Evolutionary conservation across 1,284 basidiomycete genomes (phyloP).

Genomic region (Papiliotrema nemorosa): DNA sequence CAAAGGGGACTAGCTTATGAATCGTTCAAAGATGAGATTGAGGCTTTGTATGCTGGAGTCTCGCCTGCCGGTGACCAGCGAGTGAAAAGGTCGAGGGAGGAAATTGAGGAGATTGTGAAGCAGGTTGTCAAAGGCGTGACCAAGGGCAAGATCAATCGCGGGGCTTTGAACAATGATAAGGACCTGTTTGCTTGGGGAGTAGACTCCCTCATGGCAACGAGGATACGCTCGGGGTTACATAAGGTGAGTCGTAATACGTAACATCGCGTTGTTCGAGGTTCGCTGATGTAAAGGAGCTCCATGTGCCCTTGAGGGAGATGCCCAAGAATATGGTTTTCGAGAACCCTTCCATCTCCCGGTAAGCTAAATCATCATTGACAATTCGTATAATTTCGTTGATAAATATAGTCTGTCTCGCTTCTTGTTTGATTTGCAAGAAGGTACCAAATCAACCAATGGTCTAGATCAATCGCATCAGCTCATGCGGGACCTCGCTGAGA

Average conservation of each 20-base stretch:
- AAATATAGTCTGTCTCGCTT: constrained; percentile 16
- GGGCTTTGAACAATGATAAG: constrained; percentile 19
- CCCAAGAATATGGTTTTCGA: constrained; percentile 49
- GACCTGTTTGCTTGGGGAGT: constrained; percentile 49
- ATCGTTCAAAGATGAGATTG: constrained; percentile 29
- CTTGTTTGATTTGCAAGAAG: constrained; percentile 20
- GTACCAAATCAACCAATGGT: background rate
- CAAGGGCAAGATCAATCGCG: constrained; percentile 2
- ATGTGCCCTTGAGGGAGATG: constrained; percentile 12
- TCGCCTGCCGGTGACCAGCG: background rate
- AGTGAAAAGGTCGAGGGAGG: constrained; percentile 6
- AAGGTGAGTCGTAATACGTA: constrained; percentile 19
- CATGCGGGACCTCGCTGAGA: constrained; percentile 36
- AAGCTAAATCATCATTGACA: constrained; percentile 1
- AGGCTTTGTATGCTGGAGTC: constrained; percentile 18
- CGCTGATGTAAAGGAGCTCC: too few relatives aligned
- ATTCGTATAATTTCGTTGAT: too few relatives aligned
- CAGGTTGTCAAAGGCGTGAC: constrained; percentile 12
- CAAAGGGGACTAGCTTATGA: constrained; percentile 41
- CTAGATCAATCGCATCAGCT: constrained; percentile 16
- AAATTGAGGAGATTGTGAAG: constrained; percentile 9
- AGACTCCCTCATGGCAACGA: constrained; percentile 48
- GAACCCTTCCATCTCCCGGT: constrained; percentile 37
- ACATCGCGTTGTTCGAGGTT: background rate
- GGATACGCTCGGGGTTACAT: constrained; percentile 35